A percentile compares a stretch with the other conserved stretches of the same genome.
Conservation (phyloP, 129 eudicot species). For the Sambucus nigra region DNA sequence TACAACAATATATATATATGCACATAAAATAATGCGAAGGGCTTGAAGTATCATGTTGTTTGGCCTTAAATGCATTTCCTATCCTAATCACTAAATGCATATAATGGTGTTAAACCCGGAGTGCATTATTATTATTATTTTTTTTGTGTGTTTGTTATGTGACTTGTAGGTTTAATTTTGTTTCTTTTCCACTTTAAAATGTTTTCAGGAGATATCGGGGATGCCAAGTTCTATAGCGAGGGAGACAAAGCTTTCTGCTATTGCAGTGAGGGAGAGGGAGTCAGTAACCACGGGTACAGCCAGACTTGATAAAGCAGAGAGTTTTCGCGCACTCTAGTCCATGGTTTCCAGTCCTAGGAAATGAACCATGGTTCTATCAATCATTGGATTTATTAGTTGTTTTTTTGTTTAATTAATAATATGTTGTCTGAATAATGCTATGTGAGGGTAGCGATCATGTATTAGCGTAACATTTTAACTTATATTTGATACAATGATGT, state of each 20-base stretch:
- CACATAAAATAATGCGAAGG: background rate
- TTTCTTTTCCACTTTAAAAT: no score
- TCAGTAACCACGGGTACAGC: constrained; percentile 84
- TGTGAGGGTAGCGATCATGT: no score
- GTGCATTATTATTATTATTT: no score
- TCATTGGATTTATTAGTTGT: no score
- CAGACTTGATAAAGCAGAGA: constrained; percentile 66
- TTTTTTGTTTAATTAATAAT: no score
- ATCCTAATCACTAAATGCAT: no score
- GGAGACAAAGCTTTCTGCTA: constrained; percentile 58
- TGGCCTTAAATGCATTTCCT: background rate
- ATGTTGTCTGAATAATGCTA: no score
- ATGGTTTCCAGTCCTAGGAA: background rate
- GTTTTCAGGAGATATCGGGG: constrained; percentile 82
- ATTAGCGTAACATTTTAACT: no score
- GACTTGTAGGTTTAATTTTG: no score
- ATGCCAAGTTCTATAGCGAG: constrained; percentile 65
- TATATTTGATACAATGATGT: no score
- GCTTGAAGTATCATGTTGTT: background rate
- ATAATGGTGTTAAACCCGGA: background rate
- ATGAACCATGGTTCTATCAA: constrained; percentile 5
- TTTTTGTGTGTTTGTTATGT: background rate
- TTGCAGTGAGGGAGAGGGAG: constrained; percentile 82
- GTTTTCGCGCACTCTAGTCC: constrained; percentile 52
- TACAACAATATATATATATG: no score